Evolutionary conservation across 192 early-diverging fungal species (phyloP), one percentile per base, ranked within the genome.

Genomic region (Spizellomyces sp.): DNA sequence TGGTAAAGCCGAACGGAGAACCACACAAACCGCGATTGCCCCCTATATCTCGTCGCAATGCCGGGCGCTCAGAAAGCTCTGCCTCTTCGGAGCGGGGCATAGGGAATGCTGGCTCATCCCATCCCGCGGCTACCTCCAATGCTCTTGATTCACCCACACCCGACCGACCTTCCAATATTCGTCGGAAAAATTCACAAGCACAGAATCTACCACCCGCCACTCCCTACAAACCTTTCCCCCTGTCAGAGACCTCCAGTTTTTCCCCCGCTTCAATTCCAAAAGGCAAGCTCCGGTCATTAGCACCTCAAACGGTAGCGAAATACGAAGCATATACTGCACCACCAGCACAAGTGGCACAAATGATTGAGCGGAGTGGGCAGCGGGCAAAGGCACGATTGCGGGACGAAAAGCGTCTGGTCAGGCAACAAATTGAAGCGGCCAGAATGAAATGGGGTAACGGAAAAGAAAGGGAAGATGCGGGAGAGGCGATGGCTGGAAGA

Each of bases 321-420:
- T 85, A 85, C 62, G 21, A 48, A 45, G 83, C 83, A 9, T 79
- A 80, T 65, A 78, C 78, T 19, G 75, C 72, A 43, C 77, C 78
- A 8, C 47, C 60, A 5, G 55, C 75, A 7, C 45, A 59, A 50
- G 65, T 82, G 17, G 60, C 69, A 14, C 48, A 71, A 62, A 74
- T 69, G 62, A 80, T 85, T 72, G 73, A 78, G 43, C 62, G 77
- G 46, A 80, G 78, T 58, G 78, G 61, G 14, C 67, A 62, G 4
- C 71, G 77, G 21, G 67, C 75, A 21, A 57, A 75, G 63, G 14
- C 47, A 52, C 74, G 76, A 64, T 14, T 45, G n/a, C 46, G 62
- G 44, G 59, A 74, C 4, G 74, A 75, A 58, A 59, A 66, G 15
- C 19, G 56, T 4, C 61, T 58, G 7, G 56, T 72, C 19, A n/a